Base-by-base conservation (phyloP, 2,329 filamentous ascomycete genomes). In the Blastomyces emzantsi region DNA sequence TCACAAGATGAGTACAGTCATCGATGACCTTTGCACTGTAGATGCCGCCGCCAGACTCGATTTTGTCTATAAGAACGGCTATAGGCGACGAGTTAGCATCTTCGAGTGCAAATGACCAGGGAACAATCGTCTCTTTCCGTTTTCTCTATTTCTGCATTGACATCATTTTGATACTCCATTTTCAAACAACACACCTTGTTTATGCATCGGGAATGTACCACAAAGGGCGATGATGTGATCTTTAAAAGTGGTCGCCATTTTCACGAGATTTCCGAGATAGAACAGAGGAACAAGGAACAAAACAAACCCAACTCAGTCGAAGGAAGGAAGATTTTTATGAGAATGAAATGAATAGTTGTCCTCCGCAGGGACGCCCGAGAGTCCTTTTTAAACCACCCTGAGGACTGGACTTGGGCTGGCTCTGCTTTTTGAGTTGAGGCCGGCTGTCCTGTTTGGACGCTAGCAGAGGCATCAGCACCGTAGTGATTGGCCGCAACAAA, bases 171-270 rank as follows among this genome's bases (percentile, higher is more conserved):
- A 11, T 33, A 7, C 45, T 13, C 22, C 41, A 3, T n/a, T 17
- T n/a, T 60, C 17, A 25, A 60, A 41, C 33, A 41, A 62, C 69
- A 66, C 68, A 77, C 77, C 71, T 67, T 89, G 85, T 2, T 79
- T 82, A 33, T 78, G 73, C 6, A 78, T 77, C 1, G 81, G 75
- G 67, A 90, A 86, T 5, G 81, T 82, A 65, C 87, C 87, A 63
- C 83, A 86, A 33, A 88, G 72, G 28, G 81, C 82, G 55, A 90
- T 76, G 6, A 76, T 66, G 8, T 70, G 61, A 0, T 70, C 66
- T 57, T 73, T 73, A 55, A 76, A 73, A 17, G 61, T 36, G 1
- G 66, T 64, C 6, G 72, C 62, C 72, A 74, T 75, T 51, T 51
- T 64, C 39, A 33, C 13, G 33, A 49, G 63, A 47, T 25, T 55